These are phyloP conservation scores for Clarireedia hainanense DNA, from an alignment of 2,329 filamentous ascomycete species.

Conservation along the genomic window DNA sequence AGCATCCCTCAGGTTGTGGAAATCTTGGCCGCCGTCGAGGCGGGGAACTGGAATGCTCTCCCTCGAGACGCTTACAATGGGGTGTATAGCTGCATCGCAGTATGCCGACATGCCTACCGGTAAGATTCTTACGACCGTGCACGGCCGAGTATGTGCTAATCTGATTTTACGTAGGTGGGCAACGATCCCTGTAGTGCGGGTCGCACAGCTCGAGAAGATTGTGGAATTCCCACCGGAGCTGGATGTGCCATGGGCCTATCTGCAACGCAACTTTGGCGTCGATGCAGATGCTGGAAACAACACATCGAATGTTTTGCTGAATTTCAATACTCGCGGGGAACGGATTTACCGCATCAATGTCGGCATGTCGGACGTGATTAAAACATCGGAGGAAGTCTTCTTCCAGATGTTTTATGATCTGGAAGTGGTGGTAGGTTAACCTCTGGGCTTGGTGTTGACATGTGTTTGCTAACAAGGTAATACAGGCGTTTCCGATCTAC, in stretches of 20 bases:
- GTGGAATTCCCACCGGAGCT: slow-evolving; percentile 4
- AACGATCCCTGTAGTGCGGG: slow-evolving; percentile 5
- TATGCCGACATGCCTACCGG: slow-evolving; percentile 7
- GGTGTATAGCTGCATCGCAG: slow-evolving; percentile 3
- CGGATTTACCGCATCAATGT: slow-evolving; percentile 3
- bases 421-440: not conserved
- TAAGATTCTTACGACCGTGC: not conserved
- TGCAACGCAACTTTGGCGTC: slow-evolving; percentile 4
- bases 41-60: not conserved
- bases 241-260: slow-evolving; percentile 1
- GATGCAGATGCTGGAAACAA: slow-evolving; percentile 2
- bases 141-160: not conserved
- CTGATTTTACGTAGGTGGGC: not conserved
- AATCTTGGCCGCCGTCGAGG: not conserved
- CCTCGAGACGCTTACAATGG: slow-evolving; percentile 6
- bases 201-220: slow-evolving; percentile 1
- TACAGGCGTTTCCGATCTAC: slow-evolving; percentile 6
- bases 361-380: not conserved
- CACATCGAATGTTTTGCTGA: not conserved
- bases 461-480: not conserved
- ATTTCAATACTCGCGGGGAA: slow-evolving; percentile 1
- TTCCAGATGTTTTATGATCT: slow-evolving; percentile 7
- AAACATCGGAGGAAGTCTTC: slow-evolving; percentile 5
- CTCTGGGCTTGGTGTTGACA: too few relatives aligned
- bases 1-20: not conserved